A percentile compares a stretch with the other conserved stretches of the same genome.
Conservation (phyloP, 495 filamentous ascomycete genomes). For the Talaromyces liani region DNA sequence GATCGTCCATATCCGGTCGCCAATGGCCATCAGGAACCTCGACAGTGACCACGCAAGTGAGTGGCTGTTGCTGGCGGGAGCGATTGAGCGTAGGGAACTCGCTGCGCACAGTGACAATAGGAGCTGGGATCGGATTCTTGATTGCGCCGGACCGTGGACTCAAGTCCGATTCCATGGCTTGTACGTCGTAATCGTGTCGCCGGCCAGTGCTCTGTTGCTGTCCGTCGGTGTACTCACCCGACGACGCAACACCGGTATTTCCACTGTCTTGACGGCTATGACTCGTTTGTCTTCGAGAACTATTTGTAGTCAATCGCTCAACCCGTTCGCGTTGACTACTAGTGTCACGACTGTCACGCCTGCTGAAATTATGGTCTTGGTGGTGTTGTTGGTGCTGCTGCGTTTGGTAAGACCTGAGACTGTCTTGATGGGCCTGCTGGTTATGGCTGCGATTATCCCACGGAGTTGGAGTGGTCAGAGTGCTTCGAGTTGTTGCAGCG, state of each 20-base stretch:
- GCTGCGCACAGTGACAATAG: slow-evolving; percentile 84
- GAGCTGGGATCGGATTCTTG: slow-evolving; percentile 89
- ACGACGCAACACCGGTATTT: slow-evolving; percentile 65
- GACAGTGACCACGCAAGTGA: slow-evolving; percentile 91
- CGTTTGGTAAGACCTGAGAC: neutral
- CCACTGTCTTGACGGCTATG: slow-evolving; percentile 68
- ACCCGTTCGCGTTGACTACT: slow-evolving; percentile 43
- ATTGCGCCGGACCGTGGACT: slow-evolving; percentile 58
- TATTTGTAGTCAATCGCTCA: slow-evolving; percentile 48
- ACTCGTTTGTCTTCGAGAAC: slow-evolving; percentile 35
- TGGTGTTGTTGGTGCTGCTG: slow-evolving; percentile 12
- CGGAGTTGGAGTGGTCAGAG: slow-evolving; percentile 42
- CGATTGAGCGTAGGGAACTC: slow-evolving; percentile 93
- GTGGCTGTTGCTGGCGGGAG: slow-evolving; percentile 87
- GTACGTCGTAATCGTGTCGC: slow-evolving; percentile 91
- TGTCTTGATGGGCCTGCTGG: slow-evolving; percentile 30
- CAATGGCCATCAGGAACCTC: slow-evolving; percentile 93
- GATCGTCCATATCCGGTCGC: slow-evolving; percentile 77
- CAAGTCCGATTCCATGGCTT: slow-evolving; percentile 88
- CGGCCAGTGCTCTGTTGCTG: slow-evolving; percentile 39
- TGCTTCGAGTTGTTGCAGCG: slow-evolving; percentile 39
- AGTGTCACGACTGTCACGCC: slow-evolving; percentile 52
- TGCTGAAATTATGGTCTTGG: slow-evolving; percentile 31
- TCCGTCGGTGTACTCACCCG: slow-evolving; percentile 68
- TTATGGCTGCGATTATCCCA: slow-evolving; percentile 49